phyloP scores from a whole-genome alignment of 108 stramenopile species.

The Cylindrotheca fusiformis region DNA sequence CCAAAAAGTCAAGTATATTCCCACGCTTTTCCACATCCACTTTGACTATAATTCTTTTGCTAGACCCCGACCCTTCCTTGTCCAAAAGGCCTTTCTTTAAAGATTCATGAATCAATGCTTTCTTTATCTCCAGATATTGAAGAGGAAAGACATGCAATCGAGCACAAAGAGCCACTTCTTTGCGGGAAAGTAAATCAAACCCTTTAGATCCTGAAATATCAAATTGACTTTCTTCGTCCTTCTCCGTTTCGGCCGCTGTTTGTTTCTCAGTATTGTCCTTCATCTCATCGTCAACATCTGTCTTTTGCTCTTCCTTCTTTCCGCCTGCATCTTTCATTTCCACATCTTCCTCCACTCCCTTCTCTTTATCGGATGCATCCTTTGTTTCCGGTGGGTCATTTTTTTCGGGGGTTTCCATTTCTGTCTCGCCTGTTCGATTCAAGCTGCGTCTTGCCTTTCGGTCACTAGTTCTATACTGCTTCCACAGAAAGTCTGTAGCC shows the following conservation, averaged over 20 bases:
- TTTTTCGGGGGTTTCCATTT: neutral
- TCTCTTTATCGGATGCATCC: neutral
- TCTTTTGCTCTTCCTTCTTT: slow-evolving; percentile 8
- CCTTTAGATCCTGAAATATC: slow-evolving; percentile 36
- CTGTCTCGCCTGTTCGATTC: slow-evolving; percentile 10
- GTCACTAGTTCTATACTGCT: slow-evolving; percentile 36
- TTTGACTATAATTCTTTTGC: slow-evolving; percentile 52
- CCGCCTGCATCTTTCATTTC: neutral
- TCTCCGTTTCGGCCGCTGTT: neutral
- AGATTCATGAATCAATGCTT: slow-evolving; percentile 74
- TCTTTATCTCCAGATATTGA: slow-evolving; percentile 78
- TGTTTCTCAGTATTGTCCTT: neutral
- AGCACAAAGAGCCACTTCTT: slow-evolving; percentile 69
- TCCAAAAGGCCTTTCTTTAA: slow-evolving; percentile 53
- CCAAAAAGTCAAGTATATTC: slow-evolving; percentile 74
- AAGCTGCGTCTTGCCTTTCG: slow-evolving; percentile 34
- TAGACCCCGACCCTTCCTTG: slow-evolving; percentile 36
- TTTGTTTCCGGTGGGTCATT: neutral
- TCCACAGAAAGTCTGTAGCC: slow-evolving; percentile 29
- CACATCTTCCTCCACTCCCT: neutral
- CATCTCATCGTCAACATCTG: slow-evolving; percentile 11
- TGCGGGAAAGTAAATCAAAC: slow-evolving; percentile 59
- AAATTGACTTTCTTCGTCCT: slow-evolving; percentile 18
- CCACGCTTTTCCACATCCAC: slow-evolving; percentile 70
- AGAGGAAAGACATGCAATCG: slow-evolving; percentile 52